These are phyloP conservation scores for Ophioceras dolichostomum DNA, from an alignment of 2,329 filamentous ascomycete genomes.

Conservation along the genomic window DNA sequence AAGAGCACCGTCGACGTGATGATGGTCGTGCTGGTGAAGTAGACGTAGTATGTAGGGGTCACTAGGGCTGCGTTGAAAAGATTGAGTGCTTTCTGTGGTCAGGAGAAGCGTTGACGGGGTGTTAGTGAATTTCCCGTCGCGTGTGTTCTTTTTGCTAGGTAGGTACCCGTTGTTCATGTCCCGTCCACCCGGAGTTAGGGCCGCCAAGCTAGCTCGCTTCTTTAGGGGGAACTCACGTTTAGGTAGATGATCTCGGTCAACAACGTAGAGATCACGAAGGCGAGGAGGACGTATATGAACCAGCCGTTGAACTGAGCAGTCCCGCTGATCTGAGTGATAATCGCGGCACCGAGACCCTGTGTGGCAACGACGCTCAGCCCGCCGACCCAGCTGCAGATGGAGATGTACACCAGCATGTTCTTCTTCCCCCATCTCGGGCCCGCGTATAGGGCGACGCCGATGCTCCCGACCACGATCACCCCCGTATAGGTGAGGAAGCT, in stretches of 20 bases:
- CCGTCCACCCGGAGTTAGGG: no score
- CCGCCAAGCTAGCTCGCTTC: no score
- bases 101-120: neutral
- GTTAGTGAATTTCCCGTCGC: no score
- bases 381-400: conserved; percentile 89
- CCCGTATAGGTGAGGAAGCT: conserved; percentile 80
- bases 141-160: no score
- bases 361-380: conserved; percentile 91
- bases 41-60: conserved; percentile 96
- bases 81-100: conserved; percentile 84
- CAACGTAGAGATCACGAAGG: conserved; percentile 82
- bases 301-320: conserved; percentile 89
- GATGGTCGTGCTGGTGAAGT: conserved; percentile 93
- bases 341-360: conserved; percentile 82
- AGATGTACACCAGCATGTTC: conserved; percentile 95
- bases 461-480: conserved; percentile 62
- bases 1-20: conserved; percentile 89
- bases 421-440: conserved; percentile 87
- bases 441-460: conserved; percentile 64
- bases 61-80: conserved; percentile 94
- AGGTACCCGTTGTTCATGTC: no score
- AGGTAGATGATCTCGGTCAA: conserved; percentile 90
- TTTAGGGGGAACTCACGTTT: conserved; percentile 71
- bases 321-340: conserved; percentile 74
- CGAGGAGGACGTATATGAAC: conserved; percentile 87